Evolutionary conservation across 345 rosid genomes (phyloP).

Genomic region (Hibiscus mutabilis): DNA sequence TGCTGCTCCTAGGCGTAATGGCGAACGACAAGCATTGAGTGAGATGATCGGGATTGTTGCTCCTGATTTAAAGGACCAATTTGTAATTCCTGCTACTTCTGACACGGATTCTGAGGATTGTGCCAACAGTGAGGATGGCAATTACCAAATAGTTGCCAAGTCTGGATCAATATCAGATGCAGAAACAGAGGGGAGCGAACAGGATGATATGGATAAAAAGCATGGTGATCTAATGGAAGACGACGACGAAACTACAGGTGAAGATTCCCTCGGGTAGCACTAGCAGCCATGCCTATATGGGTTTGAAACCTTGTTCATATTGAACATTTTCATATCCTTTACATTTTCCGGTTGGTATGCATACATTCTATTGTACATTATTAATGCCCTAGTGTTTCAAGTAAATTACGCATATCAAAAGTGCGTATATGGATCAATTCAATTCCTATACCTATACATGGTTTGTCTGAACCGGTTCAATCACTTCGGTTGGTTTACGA

Average conservation of each 20-base stretch:
- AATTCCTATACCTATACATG: background rate
- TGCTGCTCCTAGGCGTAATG: constrained; percentile 19
- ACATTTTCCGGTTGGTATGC: background rate
- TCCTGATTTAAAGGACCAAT: constrained; percentile 52
- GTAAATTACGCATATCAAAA: background rate
- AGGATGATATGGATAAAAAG: constrained; percentile 27
- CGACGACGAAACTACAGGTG: constrained; percentile 36
- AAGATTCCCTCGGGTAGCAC: constrained; percentile 18
- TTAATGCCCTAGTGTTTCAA: background rate
- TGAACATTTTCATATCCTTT: background rate
- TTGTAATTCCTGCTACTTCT: constrained; percentile 27
- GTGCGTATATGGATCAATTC: background rate
- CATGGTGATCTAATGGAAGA: constrained; percentile 43
- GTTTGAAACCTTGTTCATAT: background rate
- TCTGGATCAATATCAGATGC: constrained; percentile 29
- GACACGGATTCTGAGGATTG: constrained; percentile 56
- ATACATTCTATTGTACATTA: background rate
- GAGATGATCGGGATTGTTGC: constrained; percentile 63
- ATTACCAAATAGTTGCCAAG: constrained; percentile 6
- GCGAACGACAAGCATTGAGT: constrained; percentile 33
- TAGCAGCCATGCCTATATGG: background rate
- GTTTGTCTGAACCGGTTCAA: background rate
- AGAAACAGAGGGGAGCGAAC: constrained; percentile 37
- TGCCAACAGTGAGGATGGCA: constrained; percentile 31
- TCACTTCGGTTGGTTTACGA: background rate